Evolutionary conservation across 208 protist species (phyloP).

Genomic region (Trypanosoma scelopori): DNA sequence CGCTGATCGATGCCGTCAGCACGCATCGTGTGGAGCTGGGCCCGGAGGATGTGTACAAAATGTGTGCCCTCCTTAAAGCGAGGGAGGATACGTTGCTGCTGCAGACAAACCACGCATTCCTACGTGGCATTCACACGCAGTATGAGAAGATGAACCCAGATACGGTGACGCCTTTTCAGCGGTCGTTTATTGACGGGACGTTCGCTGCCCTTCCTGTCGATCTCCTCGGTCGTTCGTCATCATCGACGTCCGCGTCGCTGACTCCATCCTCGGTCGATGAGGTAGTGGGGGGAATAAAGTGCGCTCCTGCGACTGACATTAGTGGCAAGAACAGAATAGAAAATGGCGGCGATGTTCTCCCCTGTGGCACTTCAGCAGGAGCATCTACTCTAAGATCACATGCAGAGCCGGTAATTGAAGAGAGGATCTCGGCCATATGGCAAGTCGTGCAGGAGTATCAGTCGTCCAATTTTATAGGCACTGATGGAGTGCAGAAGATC

Average conservation of each 20-base stretch:
- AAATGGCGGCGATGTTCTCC: conserved; percentile 1
- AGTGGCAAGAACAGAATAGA: not conserved
- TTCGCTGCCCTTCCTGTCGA: conserved; percentile 13
- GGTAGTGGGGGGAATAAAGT: not conserved
- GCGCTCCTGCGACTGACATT: not conserved
- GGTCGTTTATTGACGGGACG: conserved; percentile 40
- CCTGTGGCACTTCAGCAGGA: not conserved
- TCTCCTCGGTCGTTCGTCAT: not conserved
- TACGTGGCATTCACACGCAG: conserved; percentile 27
- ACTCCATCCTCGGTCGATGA: not conserved
- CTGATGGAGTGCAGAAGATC: conserved; percentile 32
- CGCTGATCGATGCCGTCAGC: conserved; percentile 23
- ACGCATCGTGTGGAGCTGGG: conserved; percentile 14
- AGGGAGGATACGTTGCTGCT: conserved; percentile 49
- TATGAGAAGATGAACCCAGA: conserved; percentile 29
- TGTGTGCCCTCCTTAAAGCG: conserved; percentile 33
- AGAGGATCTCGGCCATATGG: conserved; percentile 32
- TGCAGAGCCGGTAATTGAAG: conserved; percentile 29
- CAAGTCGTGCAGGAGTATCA: conserved; percentile 36
- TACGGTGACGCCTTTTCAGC: conserved; percentile 48
- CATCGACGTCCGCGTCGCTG: no score
- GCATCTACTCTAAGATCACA: not conserved
- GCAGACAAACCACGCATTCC: conserved; percentile 28
- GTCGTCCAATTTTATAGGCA: conserved; percentile 20
- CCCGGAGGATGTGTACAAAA: conserved; percentile 37